Evolutionary conservation across 2,329 filamentous ascomycete species (phyloP), one percentile per base, ranked within the genome.

Genomic region (Lachnellula occidentalis): DNA sequence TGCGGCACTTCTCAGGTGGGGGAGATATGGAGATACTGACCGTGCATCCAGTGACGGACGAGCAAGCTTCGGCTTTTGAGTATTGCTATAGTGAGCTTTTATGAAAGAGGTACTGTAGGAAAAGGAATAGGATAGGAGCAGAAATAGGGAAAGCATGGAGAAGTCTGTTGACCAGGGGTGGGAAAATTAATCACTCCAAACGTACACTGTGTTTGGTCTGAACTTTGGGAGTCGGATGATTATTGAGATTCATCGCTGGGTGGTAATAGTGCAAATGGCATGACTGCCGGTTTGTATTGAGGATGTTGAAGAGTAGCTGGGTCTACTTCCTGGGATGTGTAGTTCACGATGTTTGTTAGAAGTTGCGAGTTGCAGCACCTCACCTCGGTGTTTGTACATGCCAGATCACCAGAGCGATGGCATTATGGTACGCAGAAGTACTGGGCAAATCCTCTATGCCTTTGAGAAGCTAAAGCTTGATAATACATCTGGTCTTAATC

Each of bases 31-130:
- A 36, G 11, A 41, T 12, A 65, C 74, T 59, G 72, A 85, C 83
- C 82, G 75, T 45, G 81, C n/a, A 84, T 46, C 81, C 82, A 45
- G 82, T 87, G 21, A 88, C 74, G 15, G 21, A 88, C 74, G 15
- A 87, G 76, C 27, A 86, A 79, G 62, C 84, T 86, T 34, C 81
- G 75, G 51, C 74, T 77, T 60, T 78, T 78, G 45, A 87, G 74
- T n/a, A 17, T 43, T 12, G 5, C 6, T 43, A 19, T 19, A 9
- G n/a, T 21, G 11, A 43, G 19, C 19, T 2, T 39, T 39, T 39
- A 15, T 14, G 37, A 15, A 39, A 19, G 37, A 39, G 37, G 37
- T 19, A n/a, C n/a, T n/a, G n/a, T n/a, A 11, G 37, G 17, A 15
- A 17, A 2, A n/a, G 37, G 37, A 39, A 5, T 9, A n/a, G 36